A percentile compares a stretch with the other conserved stretches of the same genome.
These are phyloP conservation scores for Lecanoromycetidae sp. DNA, from an alignment of 2,329 filamentous ascomycete species.

Conservation along the genomic window DNA sequence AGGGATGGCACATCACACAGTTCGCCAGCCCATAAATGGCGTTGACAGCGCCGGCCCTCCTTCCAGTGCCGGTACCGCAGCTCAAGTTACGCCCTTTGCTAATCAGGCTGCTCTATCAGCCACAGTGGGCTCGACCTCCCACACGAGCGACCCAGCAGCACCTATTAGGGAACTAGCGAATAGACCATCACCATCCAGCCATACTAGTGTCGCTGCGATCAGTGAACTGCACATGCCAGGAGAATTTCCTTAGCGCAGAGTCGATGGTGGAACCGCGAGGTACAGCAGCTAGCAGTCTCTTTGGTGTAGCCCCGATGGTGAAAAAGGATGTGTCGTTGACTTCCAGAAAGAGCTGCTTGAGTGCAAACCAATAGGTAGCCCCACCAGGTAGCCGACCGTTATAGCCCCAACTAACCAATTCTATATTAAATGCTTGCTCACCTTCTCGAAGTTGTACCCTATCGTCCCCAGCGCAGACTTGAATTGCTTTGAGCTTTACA, in stretches of 20 bases:
- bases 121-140: neutral
- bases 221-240: constrained; percentile 59
- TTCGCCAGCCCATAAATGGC: neutral
- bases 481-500: too few relatives aligned
- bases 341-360: too few relatives aligned
- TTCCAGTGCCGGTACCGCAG: neutral
- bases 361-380: too few relatives aligned
- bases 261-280: neutral
- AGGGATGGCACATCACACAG: neutral
- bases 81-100: neutral
- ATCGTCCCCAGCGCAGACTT: too few relatives aligned
- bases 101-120: neutral
- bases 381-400: too few relatives aligned
- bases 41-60: neutral
- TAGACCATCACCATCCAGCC: constrained; percentile 18
- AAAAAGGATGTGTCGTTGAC: too few relatives aligned
- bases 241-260: constrained; percentile 39
- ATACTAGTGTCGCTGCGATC: constrained; percentile 34
- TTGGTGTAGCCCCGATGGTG: too few relatives aligned
- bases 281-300: too few relatives aligned
- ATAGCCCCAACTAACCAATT: too few relatives aligned
- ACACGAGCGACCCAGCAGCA: constrained; percentile 16
- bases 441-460: too few relatives aligned
- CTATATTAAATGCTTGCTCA: too few relatives aligned
- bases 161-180: constrained; percentile 31